Base-by-base conservation (phyloP, 2,329 filamentous ascomycete species). In the Simplicillium sp. region DNA sequence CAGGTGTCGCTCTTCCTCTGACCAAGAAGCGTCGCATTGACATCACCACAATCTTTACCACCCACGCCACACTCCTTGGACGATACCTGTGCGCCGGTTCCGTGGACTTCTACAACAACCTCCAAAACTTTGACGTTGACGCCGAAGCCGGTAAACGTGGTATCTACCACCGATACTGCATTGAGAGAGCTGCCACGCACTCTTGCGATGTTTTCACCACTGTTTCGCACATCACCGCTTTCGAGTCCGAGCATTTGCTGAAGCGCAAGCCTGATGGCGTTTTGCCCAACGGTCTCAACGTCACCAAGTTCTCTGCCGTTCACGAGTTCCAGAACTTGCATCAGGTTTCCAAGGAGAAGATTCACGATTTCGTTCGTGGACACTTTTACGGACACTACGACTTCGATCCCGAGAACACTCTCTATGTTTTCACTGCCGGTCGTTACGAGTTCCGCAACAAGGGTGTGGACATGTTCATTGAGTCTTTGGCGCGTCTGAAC, bases 291-390 rank as follows among this genome's bases (percentile, higher is more conserved):
- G 92, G 92, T 48, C 73, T 98, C 55, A 98, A 98, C 55, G 92
- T 98, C 46, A 96, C 61, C 47, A 97, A 97, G 64, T 97, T 97
- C 68, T 90, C 89, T 8, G 92, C 92, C 7, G 89, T 96, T 54
- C 92, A 98, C 70, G 92, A 98, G 65, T 97, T 97, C 70, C 92
- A 98, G 64, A 98, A 98, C 59, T 66, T 98, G 57, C 92, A 97
- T 65, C 88, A 94, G 56, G 85, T 92, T 60, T 84, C 88, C 55
- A 97, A 97, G 70, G 86, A 94, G 64, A 95, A 94, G 73, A 97
- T 98, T 54, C 87, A 94, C 57, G 92, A 97, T 61, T 98, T 98
- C 58, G 88, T 97, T 15, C 86, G 92, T 37, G 92, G 92, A 11
- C 92, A 98, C 60, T 98, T 98, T 65, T 97, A 97, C 58, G 92